phyloP scores from a whole-genome alignment of 176 grass and related monocot genomes.

The Zoysia pacifica region DNA sequence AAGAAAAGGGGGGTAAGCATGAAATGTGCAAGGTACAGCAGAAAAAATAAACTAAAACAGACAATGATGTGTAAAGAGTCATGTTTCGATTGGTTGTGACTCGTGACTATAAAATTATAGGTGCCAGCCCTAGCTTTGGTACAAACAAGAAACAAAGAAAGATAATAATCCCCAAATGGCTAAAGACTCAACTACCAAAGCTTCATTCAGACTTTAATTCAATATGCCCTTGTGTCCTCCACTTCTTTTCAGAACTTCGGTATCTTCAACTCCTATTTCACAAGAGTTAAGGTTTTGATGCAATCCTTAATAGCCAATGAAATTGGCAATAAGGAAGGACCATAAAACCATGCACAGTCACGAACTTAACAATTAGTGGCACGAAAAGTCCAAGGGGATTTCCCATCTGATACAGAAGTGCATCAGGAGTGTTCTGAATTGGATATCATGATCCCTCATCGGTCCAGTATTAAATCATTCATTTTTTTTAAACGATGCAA shows the following conservation, averaged over 20 bases:
- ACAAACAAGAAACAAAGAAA: background rate
- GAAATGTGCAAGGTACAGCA: background rate
- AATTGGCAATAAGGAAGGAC: background rate
- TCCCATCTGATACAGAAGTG: background rate
- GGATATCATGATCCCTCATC: constrained; percentile 4
- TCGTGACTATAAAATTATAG: background rate
- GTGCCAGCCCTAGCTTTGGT: background rate
- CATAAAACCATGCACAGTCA: background rate
- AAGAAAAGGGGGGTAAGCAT: background rate
- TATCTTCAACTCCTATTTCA: background rate
- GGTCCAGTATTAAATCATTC: background rate
- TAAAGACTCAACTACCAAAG: background rate
- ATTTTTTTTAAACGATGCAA: constrained; percentile 1
- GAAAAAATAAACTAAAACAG: background rate
- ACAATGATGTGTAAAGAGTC: constrained; percentile 5
- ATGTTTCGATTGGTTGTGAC: background rate
- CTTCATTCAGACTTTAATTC: background rate
- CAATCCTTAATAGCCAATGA: background rate
- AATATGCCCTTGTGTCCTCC: background rate
- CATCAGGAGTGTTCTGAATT: background rate
- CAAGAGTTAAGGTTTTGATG: background rate
- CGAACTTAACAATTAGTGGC: background rate
- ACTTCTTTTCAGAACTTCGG: background rate
- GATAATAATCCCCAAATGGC: background rate
- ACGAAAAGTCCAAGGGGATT: background rate